phyloP scores from a whole-genome alignment of 2,329 filamentous ascomycete genomes.

The Septoria linicola region DNA sequence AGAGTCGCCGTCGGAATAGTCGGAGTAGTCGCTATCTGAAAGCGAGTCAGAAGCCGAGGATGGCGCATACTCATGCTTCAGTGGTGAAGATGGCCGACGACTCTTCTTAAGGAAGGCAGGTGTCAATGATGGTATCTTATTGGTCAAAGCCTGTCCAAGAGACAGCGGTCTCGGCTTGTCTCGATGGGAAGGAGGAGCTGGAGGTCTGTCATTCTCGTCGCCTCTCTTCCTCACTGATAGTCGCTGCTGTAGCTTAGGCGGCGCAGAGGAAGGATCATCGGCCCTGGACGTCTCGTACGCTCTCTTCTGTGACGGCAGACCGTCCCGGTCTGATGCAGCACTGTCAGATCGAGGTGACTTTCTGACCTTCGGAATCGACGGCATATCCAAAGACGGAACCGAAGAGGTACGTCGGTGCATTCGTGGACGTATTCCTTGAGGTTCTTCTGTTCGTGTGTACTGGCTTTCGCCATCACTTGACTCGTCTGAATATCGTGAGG shows the following conservation, averaged over 20 bases:
- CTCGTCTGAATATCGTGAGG: constrained; percentile 36
- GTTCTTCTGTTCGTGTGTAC: constrained; percentile 15
- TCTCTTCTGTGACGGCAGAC: constrained; percentile 25
- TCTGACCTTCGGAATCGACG: constrained; percentile 46
- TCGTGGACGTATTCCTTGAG: constrained; percentile 34
- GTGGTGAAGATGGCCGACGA: constrained; percentile 80
- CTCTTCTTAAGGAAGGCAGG: constrained; percentile 46
- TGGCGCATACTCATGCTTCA: constrained; percentile 96
- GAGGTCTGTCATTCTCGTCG: constrained; percentile 24
- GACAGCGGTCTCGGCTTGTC: constrained; percentile 26
- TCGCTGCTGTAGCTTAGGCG: constrained; percentile 39
- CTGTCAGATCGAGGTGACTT: constrained; percentile 43
- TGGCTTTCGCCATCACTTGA: constrained; percentile 29
- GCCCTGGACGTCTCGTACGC: constrained; percentile 15
- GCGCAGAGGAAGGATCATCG: constrained; percentile 35
- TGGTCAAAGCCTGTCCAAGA: constrained; percentile 29
- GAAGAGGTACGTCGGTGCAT: constrained; percentile 50
- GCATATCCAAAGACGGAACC: constrained; percentile 48
- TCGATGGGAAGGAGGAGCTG: constrained; percentile 36
- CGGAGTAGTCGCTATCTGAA: constrained; percentile 57
- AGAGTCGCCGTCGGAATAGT: constrained; percentile 49
- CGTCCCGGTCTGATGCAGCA: constrained; percentile 26
- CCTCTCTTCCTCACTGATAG: constrained; percentile 18
- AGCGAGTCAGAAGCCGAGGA: constrained; percentile 68
- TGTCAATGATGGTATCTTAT: constrained; percentile 37